phyloP scores from a whole-genome alignment of 306 rosid species.

The Hylodesmum podocarpum region DNA sequence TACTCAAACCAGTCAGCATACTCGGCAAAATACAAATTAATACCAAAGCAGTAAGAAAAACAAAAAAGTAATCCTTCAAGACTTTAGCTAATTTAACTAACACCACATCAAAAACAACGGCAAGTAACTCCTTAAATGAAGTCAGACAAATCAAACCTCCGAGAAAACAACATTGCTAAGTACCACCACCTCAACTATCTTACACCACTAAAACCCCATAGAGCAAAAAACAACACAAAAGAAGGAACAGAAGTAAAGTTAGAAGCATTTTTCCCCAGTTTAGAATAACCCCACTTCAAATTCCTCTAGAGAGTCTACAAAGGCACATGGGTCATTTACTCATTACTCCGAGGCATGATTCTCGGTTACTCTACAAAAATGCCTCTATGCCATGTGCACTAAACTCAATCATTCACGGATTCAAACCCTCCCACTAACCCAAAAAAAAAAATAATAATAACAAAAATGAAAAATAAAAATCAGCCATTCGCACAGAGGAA shows the following conservation, averaged over 20 bases:
- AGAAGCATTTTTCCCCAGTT: background rate
- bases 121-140: background rate
- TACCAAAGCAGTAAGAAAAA: background rate
- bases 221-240: background rate
- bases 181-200: background rate
- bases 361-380: background rate
- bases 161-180: background rate
- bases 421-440: too few species aligned
- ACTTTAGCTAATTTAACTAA: background rate
- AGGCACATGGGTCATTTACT: background rate
- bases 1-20: background rate
- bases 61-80: background rate
- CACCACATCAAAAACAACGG: background rate
- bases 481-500: background rate
- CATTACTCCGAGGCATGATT: background rate
- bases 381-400: background rate
- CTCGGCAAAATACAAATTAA: background rate
- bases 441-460: too few species aligned
- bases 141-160: background rate
- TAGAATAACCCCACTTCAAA: background rate
- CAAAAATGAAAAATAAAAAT: too few species aligned
- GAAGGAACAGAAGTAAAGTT: background rate
- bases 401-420: too few species aligned
- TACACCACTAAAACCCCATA: background rate
- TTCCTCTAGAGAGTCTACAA: background rate